Percentiles rank a stretch among this genome's conserved stretches.
These are phyloP conservation scores for Syzygium jambos DNA, from an alignment of 345 rosid species.

Conservation along the genomic window DNA sequence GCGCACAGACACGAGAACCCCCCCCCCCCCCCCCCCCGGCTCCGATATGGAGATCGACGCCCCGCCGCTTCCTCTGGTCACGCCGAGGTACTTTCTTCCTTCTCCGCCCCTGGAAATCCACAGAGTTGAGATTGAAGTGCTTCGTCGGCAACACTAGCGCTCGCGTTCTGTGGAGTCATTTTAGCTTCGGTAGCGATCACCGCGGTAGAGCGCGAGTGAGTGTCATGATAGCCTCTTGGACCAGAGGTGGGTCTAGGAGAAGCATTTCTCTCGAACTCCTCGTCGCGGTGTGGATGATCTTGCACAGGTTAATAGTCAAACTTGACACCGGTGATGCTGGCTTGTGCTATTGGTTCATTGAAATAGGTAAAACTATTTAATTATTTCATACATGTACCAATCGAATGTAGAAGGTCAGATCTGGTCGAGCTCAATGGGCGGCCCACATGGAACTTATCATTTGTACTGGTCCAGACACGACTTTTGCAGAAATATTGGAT, in stretches of 20 bases:
- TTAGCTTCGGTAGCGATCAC: too few species aligned
- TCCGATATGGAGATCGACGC: not conserved
- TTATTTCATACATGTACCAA: not conserved
- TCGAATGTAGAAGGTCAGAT: not conserved
- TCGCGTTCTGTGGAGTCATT: not conserved
- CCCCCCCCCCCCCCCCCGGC: too few species aligned
- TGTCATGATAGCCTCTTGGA: too few species aligned
- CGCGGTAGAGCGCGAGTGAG: too few species aligned
- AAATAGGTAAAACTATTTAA: too few species aligned
- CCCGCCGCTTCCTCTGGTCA: constrained; percentile 42
- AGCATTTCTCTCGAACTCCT: not conserved
- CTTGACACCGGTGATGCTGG: not conserved
- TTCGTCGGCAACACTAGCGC: too few species aligned
- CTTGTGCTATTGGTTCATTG: not conserved
- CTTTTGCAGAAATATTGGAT: not conserved
- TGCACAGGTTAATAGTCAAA: not conserved
- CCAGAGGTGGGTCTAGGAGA: not conserved
- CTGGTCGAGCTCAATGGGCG: not conserved
- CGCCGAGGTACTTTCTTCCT: constrained; percentile 25
- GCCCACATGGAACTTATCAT: not conserved
- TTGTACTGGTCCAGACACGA: not conserved
- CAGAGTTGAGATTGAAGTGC: too few species aligned
- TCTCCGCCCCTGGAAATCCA: not conserved
- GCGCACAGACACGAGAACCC: too few species aligned
- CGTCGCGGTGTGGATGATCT: not conserved